Conservation (phyloP, 2,329 filamentous ascomycete genomes). For the Arthrinium phaeospermum region DNA sequence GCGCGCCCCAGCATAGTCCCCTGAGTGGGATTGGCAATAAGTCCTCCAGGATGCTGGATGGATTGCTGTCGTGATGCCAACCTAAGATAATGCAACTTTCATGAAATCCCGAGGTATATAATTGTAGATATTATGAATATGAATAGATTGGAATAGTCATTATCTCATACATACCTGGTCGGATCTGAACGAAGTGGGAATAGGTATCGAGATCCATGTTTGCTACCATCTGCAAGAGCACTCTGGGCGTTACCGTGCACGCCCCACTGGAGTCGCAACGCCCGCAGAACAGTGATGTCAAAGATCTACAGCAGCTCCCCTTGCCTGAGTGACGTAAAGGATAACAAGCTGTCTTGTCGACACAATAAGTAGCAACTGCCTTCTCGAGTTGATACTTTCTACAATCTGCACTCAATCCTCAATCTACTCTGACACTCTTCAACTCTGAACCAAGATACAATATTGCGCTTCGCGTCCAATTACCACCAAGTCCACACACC, state of each 20-base stretch:
- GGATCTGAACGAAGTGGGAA: neutral
- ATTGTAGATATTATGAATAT: neutral
- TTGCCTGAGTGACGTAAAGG: neutral
- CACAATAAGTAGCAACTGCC: neutral
- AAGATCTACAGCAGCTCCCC: neutral
- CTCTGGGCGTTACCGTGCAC: neutral
- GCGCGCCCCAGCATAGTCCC: neutral
- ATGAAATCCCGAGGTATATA: neutral
- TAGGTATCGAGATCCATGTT: neutral
- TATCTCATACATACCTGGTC: neutral
- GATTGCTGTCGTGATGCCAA: neutral
- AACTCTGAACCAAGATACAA: neutral
- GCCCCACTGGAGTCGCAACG: neutral
- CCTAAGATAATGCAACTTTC: neutral
- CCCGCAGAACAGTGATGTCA: neutral
- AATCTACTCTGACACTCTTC: neutral
- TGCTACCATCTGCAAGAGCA: neutral
- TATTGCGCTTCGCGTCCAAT: neutral
- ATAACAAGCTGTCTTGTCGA: neutral
- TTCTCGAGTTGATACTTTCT: neutral
- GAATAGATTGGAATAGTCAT: neutral
- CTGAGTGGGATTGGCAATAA: neutral
- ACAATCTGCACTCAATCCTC: no score
- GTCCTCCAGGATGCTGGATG: neutral
- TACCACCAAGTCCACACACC: neutral